Base-by-base conservation (phyloP, 129 eudicot genomes). In the Solidago caesia region DNA sequence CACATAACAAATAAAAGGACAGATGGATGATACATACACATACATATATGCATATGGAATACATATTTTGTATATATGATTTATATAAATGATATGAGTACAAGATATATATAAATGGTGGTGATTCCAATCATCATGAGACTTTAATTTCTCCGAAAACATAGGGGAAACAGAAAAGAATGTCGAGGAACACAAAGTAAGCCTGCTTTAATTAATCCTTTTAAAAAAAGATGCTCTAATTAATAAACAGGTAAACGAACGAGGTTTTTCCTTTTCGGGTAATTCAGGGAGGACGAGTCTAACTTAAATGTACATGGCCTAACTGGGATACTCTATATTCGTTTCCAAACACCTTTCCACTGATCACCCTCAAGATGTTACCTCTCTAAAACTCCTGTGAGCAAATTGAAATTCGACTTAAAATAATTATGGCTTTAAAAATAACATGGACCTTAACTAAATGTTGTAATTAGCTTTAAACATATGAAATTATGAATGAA, bases 131-230 rank as follows among this genome's bases (percentile, higher is more conserved):
- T 75, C 12, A 41, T 44, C 57, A 6, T 44, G 46, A 42, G 1
- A 75, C 44, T 5, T 64, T 51, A 49, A 60, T 74, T 63, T 67
- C 60, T 44, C 51, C 68, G 74, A 56, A 76, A 69, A 67, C 58
- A 39, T 53, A 58, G 56, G 75, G 2, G 27, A 45, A 15, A 29
- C 7, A 39, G 52, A n/a, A 68, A 46, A 4, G 45, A 46, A 58
- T 68, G 75, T 33, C 70, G 75, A 33, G 26, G 67, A 58, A 77
- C 47, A 68, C 81, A 68, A 77, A 33, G 81, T 46, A 56, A n/a
- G 80, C 75, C 61, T 27, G 74, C 61, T 53, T 60, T 2, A 26
- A 47, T 15, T 8, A 44, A 29, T 71, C 9, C n/a, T 14, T 26
- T 15, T 11, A 11, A 61, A 8, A 25, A 11, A 11, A 61, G 6